Percentiles rank a stretch among this genome's conserved stretches.
These are phyloP conservation scores for Odontarrhena argentea DNA, from an alignment of 345 rosid genomes.

Conservation along the genomic window DNA sequence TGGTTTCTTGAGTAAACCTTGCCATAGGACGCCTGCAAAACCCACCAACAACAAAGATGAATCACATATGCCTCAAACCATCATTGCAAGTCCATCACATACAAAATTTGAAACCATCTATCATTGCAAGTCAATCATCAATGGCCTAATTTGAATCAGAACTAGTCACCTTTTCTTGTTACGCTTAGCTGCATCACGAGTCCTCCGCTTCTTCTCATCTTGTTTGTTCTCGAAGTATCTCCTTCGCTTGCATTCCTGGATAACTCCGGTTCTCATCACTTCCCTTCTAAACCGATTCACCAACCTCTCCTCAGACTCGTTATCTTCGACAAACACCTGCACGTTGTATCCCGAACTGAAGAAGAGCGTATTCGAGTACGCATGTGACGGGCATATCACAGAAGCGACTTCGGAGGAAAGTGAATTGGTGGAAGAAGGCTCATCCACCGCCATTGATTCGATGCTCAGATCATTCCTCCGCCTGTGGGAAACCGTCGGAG, in stretches of 20 bases:
- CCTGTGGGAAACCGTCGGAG: slow-evolving; percentile 31
- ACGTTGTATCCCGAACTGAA: slow-evolving; percentile 72
- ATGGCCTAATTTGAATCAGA: background rate
- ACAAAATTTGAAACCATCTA: background rate
- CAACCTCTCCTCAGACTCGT: slow-evolving; percentile 76
- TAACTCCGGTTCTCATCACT: slow-evolving; percentile 76
- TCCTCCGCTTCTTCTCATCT: slow-evolving; percentile 75
- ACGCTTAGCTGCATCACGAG: slow-evolving; percentile 86
- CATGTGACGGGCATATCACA: slow-evolving; percentile 70
- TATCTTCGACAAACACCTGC: slow-evolving; percentile 68
- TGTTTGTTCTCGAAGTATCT: slow-evolving; percentile 68
- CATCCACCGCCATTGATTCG: slow-evolving; percentile 42
- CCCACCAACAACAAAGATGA: background rate
- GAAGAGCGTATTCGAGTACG: slow-evolving; percentile 69
- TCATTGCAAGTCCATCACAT: background rate
- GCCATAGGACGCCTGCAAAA: slow-evolving; percentile 52
- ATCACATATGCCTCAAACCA: background rate
- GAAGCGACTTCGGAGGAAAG: slow-evolving; percentile 56
- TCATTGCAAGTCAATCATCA: background rate
- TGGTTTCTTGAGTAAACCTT: slow-evolving; percentile 45
- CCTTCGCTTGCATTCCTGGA: slow-evolving; percentile 74
- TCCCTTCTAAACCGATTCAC: slow-evolving; percentile 71
- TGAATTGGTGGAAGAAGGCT: slow-evolving; percentile 23
- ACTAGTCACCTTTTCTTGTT: slow-evolving; percentile 54
- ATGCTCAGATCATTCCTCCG: slow-evolving; percentile 39